phyloP scores from a whole-genome alignment of 2,329 filamentous ascomycete genomes.

The Pseudodiploospora longispora region DNA sequence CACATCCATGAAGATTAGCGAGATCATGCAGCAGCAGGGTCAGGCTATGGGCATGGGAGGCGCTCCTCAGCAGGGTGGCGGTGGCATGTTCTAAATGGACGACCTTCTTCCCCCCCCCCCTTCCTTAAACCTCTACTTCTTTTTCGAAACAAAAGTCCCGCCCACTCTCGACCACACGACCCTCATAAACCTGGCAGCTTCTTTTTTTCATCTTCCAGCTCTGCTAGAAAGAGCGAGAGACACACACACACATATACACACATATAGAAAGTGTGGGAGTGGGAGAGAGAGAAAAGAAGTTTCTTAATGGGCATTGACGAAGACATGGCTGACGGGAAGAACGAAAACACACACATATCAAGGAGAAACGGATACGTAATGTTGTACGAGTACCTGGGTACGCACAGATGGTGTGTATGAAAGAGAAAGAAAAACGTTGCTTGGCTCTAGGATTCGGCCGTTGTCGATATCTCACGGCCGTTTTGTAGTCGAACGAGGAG shows the following conservation, averaged over 20 bases:
- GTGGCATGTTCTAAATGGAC: slow-evolving; percentile 20
- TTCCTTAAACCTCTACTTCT: too few species aligned
- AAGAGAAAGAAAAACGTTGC: background rate
- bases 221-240: background rate
- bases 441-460: background rate
- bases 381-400: slow-evolving; percentile 6
- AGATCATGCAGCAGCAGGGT: slow-evolving; percentile 89
- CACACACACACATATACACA: background rate
- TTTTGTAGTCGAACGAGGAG: too few species aligned
- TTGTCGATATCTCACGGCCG: background rate
- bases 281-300: background rate
- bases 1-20: slow-evolving; percentile 93
- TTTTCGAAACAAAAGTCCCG: background rate
- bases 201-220: too few species aligned
- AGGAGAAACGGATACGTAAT: too few species aligned
- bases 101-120: too few species aligned
- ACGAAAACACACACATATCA: background rate
- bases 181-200: too few species aligned
- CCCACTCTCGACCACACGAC: too few species aligned
- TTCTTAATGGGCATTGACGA: background rate
- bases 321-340: background rate
- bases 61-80: slow-evolving; percentile 22
- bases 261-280: too few species aligned
- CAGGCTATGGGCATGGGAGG: slow-evolving; percentile 57
- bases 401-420: background rate